Evolutionary conservation across 805 yeast genomes (phyloP), one percentile per base, ranked within the genome.

Genomic region (Danielozyma ontarioensis): DNA sequence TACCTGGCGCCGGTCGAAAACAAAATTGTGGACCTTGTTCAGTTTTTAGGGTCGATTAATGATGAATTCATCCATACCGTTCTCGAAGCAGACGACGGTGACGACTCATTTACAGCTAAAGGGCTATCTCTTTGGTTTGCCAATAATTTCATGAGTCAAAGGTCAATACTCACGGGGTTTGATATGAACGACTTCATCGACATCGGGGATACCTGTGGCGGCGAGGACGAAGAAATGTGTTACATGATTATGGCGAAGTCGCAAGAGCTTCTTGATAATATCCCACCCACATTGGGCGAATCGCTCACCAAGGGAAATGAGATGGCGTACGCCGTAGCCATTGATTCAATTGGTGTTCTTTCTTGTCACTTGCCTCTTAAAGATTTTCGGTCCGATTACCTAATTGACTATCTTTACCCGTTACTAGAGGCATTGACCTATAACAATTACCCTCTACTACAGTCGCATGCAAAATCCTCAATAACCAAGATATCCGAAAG

Each of bases 371-470:
- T 64, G 6, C 25, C 45, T 8, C 45, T 53, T 25, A 51, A 40
- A 2, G 65, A 60, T n/a, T 66, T 62, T 33, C 59, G 54, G 36
- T 46, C 69, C 26, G 64, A 64, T 13, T 83, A 82, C 36, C 55
- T 90, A 21, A 74, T 85, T 40, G 94, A 86, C 40, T 68, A 72
- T 35, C 53, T 93, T 5, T 85, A 78, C 44, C 83, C 90, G 0
- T 69, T 88, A 1, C 67, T 89, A 17, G 88, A 85, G 32, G 72
- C 78, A 25, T 58, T 90, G 24, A 87, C 95, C 0, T 76, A 5
- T 40, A 70, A 13, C 57, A 74, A 42, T 53, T 68, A 19, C 27
- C 55, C 39, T 53, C 75, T 5, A 52, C 81, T 41, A 39, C 65
- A 36, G 70, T 64, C 48, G 75, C 95, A 24, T 73, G 75, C 86